These are phyloP conservation scores for Ascoidea asiatica DNA, from an alignment of 805 yeast genomes.

Conservation along the genomic window DNA sequence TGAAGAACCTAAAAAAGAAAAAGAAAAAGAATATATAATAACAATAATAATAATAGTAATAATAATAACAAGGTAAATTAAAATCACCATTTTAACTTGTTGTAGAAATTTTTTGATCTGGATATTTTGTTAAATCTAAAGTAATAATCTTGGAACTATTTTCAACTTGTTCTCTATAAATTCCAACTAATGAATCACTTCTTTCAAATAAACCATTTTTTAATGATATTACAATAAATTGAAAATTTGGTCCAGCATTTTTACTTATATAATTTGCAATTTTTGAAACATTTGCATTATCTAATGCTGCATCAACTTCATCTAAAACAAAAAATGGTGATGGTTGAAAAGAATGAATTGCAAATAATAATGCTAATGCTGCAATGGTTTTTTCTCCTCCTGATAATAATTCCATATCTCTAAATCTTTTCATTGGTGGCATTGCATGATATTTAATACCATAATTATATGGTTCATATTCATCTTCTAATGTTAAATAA, in stretches of 20 bases:
- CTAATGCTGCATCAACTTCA: conserved; percentile 97
- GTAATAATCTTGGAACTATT: conserved; percentile 67
- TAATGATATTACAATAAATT: conserved; percentile 85
- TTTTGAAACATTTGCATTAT: conserved; percentile 72
- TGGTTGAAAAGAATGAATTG: conserved; percentile 82
- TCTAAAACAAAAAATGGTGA: conserved; percentile 93
- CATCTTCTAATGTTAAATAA: conserved; percentile 71
- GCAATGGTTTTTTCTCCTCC: conserved; percentile 98
- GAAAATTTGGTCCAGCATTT: conserved; percentile 67
- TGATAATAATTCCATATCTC: conserved; percentile 83
- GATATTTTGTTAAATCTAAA: conserved; percentile 53
- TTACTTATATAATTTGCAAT: conserved; percentile 77
- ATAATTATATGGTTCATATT: conserved; percentile 73
- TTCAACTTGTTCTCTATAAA: conserved; percentile 66
- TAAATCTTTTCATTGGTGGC: conserved; percentile 90
- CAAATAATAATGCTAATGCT: conserved; percentile 82
- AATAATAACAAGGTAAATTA: neutral
- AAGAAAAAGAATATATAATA: neutral
- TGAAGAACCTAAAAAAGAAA: neutral
- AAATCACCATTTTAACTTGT: neutral
- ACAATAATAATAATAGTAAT: neutral
- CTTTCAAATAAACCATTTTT: conserved; percentile 79
- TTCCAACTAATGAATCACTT: conserved; percentile 87
- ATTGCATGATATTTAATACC: conserved; percentile 88
- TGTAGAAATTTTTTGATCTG: conserved; percentile 11